phyloP scores from a whole-genome alignment of 441 rosid genomes.

The Rhodomyrtus psidioides region DNA sequence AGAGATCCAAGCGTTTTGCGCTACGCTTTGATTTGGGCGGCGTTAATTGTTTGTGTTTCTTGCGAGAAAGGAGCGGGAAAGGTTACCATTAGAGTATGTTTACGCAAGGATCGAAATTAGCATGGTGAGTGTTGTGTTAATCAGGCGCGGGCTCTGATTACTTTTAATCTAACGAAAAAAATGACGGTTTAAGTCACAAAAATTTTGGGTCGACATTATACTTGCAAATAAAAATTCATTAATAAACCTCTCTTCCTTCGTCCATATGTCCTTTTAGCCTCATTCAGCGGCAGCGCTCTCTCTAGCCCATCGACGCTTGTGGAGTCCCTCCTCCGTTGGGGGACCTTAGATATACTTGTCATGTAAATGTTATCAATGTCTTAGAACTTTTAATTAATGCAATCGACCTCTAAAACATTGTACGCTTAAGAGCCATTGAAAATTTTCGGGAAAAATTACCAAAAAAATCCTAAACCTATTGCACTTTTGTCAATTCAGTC shows the following conservation, averaged over 20 bases:
- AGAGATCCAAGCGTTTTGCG: not conserved
- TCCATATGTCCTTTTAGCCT: not conserved
- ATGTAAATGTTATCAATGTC: not conserved
- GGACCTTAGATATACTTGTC: not conserved
- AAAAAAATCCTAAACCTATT: no score
- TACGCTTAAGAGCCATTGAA: not conserved
- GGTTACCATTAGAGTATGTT: not conserved
- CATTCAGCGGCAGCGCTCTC: not conserved
- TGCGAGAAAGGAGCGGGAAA: not conserved
- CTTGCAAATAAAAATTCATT: not conserved
- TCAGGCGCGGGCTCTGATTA: not conserved
- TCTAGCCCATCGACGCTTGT: not conserved
- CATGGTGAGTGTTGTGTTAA: not conserved
- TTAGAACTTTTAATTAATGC: not conserved
- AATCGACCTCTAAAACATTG: not conserved
- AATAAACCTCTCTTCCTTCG: not conserved
- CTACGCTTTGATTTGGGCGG: not conserved
- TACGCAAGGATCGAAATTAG: not conserved
- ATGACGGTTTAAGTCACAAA: no score
- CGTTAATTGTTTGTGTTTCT: not conserved
- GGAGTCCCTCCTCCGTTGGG: not conserved
- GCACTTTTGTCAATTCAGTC: no score
- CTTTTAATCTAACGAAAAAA: no score
- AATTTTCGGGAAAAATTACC: no score
- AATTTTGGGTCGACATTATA: not conserved